A percentile compares a stretch with the other conserved stretches of the same genome.
Evolutionary conservation across 148 eudicot genomes (phyloP).

Genomic region (Hydrangea macrophylla): DNA sequence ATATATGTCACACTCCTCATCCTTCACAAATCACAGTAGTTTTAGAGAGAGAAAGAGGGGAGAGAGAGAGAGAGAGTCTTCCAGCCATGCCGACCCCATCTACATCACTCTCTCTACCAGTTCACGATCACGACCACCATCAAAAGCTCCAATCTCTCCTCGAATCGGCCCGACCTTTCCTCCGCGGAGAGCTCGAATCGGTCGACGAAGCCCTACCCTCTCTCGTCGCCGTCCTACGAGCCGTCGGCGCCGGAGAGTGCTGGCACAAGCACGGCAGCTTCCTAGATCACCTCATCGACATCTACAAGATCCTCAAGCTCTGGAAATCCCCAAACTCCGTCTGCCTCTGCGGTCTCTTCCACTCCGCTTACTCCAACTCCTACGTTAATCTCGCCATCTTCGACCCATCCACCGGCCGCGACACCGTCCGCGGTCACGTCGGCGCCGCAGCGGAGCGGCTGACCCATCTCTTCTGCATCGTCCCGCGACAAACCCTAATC

Average conservation of each 20-base stretch:
- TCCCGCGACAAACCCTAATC: constrained; percentile 72
- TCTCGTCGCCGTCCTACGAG: constrained; percentile 51
- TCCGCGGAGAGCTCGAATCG: constrained; percentile 59
- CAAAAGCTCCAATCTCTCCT: constrained; percentile 28
- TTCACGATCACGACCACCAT: neutral
- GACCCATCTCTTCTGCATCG: constrained; percentile 77
- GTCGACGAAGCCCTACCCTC: constrained; percentile 52
- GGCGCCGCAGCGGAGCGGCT: constrained; percentile 64
- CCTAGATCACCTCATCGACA: constrained; percentile 69
- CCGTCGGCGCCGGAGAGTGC: constrained; percentile 91
- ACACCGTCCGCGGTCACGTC: constrained; percentile 58
- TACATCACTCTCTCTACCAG: neutral
- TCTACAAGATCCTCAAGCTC: constrained; percentile 64
- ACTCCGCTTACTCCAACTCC: constrained; percentile 96
- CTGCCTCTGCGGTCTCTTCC: constrained; percentile 83
- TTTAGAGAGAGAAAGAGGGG: too few relatives aligned
- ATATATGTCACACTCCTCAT: too few relatives aligned
- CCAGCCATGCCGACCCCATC: constrained; percentile 18
- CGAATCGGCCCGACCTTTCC: constrained; percentile 62
- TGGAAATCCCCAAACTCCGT: constrained; percentile 59
- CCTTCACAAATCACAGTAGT: too few relatives aligned
- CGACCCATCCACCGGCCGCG: constrained; percentile 74
- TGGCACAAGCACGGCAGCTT: constrained; percentile 99
- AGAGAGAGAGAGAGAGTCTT: too few relatives aligned
- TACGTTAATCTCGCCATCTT: constrained; percentile 96